Percentiles rank a stretch among this genome's conserved stretches.
phyloP scores from a whole-genome alignment of 352 stramenopile genomes.

The Globisporangium polare region DNA sequence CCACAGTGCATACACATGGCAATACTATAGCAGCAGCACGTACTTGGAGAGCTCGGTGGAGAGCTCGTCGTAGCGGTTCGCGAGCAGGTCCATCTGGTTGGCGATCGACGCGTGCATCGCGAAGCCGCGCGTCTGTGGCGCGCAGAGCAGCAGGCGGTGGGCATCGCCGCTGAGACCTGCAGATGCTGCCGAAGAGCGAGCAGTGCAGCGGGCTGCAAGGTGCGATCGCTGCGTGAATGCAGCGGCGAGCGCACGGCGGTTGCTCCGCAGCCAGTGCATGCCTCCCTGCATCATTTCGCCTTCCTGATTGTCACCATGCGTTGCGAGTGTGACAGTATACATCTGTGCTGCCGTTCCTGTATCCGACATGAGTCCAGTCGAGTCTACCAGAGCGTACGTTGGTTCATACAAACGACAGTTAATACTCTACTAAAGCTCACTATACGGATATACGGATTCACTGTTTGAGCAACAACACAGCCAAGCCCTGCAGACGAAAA shows the following conservation, averaged over 20 bases:
- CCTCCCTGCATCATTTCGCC: constrained; percentile 1
- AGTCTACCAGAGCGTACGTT: too few species aligned
- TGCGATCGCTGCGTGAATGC: constrained; percentile 7
- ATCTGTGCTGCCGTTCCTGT: neutral
- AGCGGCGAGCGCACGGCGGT: constrained; percentile 14
- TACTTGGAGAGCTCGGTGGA: constrained; percentile 59
- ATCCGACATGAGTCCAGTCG: neutral
- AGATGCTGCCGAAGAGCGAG: neutral
- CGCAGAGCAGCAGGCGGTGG: neutral
- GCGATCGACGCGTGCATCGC: constrained; percentile 73
- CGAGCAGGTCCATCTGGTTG: constrained; percentile 64
- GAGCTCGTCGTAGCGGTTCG: constrained; percentile 62
- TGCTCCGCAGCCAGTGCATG: constrained; percentile 24
- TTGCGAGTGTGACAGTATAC: neutral
- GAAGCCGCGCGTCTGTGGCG: constrained; percentile 27
- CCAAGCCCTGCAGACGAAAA: too few species aligned
- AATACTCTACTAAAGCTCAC: too few species aligned
- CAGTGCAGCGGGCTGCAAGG: neutral
- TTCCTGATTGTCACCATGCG: neutral
- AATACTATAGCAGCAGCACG: neutral
- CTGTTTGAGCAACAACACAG: neutral
- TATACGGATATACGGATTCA: too few species aligned
- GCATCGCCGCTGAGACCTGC: neutral
- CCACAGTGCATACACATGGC: neutral
- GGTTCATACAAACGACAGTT: too few species aligned